Percentiles rank a stretch among this genome's conserved stretches.
phyloP scores from a whole-genome alignment of 129 eudicot genomes.

The Scalesia atractyloides region DNA sequence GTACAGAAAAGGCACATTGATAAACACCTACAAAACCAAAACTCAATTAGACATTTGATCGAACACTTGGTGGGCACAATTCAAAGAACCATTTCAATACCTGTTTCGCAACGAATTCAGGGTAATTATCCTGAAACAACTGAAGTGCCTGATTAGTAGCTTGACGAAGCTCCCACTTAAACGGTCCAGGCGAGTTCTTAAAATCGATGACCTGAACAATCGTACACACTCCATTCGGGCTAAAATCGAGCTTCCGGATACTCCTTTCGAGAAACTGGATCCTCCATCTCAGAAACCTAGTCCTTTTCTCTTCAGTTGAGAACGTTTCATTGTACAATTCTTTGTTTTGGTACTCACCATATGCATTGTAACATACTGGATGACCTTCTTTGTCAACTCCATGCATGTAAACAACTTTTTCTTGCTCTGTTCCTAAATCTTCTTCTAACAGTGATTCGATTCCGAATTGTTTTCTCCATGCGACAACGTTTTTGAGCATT shows the following conservation, averaged over 20 bases:
- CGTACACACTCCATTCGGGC: slow-evolving; percentile 68
- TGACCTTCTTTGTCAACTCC: slow-evolving; percentile 88
- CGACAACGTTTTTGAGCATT: slow-evolving; percentile 67
- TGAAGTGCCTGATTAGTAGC: slow-evolving; percentile 81
- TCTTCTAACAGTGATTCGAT: slow-evolving; percentile 63
- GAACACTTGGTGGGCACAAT: slow-evolving; percentile 4
- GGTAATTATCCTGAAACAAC: slow-evolving; percentile 85
- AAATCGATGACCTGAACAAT: slow-evolving; percentile 79
- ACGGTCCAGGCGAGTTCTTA: slow-evolving; percentile 82
- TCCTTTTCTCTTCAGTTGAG: slow-evolving; percentile 65
- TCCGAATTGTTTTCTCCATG: slow-evolving; percentile 72
- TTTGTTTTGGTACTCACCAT: slow-evolving; percentile 82
- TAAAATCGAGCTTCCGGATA: slow-evolving; percentile 75
- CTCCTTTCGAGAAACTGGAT: slow-evolving; percentile 80
- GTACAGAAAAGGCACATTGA: slow-evolving; percentile 93
- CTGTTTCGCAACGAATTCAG: slow-evolving; percentile 96
- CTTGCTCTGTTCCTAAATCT: slow-evolving; percentile 53
- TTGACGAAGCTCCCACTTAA: slow-evolving; percentile 66
- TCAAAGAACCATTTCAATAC: slow-evolving; percentile 31
- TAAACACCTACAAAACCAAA: slow-evolving; percentile 56
- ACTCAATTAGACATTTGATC: neutral
- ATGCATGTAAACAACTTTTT: slow-evolving; percentile 71
- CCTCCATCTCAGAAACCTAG: slow-evolving; percentile 66
- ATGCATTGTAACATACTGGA: slow-evolving; percentile 77
- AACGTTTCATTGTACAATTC: slow-evolving; percentile 69